These are phyloP conservation scores for Proliferodiscus dingleyae DNA, from an alignment of 2,329 filamentous ascomycete genomes.

Conservation along the genomic window DNA sequence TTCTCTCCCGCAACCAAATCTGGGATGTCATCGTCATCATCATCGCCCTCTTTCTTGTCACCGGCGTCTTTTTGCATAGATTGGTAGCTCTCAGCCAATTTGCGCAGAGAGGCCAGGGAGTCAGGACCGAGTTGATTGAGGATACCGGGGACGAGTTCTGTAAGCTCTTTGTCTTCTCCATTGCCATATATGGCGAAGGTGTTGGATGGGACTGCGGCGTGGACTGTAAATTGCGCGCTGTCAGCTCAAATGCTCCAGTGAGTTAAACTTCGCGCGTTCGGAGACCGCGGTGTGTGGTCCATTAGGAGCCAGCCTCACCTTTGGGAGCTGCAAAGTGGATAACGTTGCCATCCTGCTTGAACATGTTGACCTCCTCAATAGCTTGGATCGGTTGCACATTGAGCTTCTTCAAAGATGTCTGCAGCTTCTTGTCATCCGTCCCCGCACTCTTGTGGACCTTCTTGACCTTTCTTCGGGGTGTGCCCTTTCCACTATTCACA, in stretches of 20 bases:
- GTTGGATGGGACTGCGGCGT: conserved; percentile 95
- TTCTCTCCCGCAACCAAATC: conserved; percentile 95
- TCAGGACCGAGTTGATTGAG: conserved; percentile 99
- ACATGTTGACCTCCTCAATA: conserved; percentile 99
- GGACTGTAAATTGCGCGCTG: conserved; percentile 55
- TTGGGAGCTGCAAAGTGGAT: conserved; percentile 98
- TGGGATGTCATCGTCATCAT: conserved; percentile 88
- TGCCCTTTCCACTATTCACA: conserved; percentile 77
- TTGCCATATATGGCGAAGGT: conserved; percentile 99
- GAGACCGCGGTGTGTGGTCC: conserved; percentile 1
- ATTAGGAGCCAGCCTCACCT: conserved; percentile 49
- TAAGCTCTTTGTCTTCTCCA: conserved; percentile 99
- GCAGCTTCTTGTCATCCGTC: conserved; percentile 99
- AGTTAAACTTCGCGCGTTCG: background rate
- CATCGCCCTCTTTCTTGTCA: conserved; percentile 67
- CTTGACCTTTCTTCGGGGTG: conserved; percentile 96
- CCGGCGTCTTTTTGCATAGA: conserved; percentile 93
- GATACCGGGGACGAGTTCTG: conserved; percentile 97
- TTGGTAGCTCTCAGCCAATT: conserved; percentile 99
- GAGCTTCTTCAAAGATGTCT: conserved; percentile 96
- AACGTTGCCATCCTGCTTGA: conserved; percentile 99
- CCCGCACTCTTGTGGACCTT: conserved; percentile 89
- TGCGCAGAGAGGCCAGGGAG: conserved; percentile 93
- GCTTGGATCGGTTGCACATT: conserved; percentile 99
- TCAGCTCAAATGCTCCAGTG: conserved; percentile 5